Conservation (phyloP, 257 asterid species). For the Solanum peruvianum region DNA sequence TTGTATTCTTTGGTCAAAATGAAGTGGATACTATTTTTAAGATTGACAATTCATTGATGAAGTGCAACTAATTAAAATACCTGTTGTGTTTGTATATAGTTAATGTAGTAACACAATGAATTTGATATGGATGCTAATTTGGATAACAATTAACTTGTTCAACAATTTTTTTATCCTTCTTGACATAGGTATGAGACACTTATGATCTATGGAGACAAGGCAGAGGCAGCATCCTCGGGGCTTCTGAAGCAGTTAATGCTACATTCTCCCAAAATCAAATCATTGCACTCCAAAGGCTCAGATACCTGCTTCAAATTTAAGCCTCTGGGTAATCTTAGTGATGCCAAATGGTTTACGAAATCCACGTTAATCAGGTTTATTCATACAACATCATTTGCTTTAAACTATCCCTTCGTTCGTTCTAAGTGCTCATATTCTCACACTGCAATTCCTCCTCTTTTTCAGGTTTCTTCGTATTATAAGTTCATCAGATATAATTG, state of each 20-base stretch:
- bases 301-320: slow-evolving; percentile 38
- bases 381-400: not conserved
- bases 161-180: not conserved
- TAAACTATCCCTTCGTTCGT: not conserved
- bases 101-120: not conserved
- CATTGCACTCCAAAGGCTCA: slow-evolving; percentile 47
- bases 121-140: not conserved
- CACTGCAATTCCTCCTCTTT: slow-evolving; percentile 1
- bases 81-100: not conserved
- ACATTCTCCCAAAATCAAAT: slow-evolving; percentile 48
- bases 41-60: not conserved
- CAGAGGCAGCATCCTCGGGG: slow-evolving; percentile 62
- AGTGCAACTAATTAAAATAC: not conserved
- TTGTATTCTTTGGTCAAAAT: not conserved
- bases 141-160: not conserved
- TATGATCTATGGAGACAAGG: slow-evolving; percentile 28
- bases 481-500: slow-evolving; percentile 45
- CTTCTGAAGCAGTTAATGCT: slow-evolving; percentile 56
- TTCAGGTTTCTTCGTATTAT: slow-evolving; percentile 60
- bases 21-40: not conserved
- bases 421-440: not conserved
- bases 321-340: slow-evolving; percentile 33
- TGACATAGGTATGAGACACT: slow-evolving; percentile 59
- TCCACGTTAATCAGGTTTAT: slow-evolving; percentile 58
- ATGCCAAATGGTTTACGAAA: slow-evolving; percentile 65